Conservation (phyloP, 2,329 filamentous ascomycete species). For the Apiospora koreana region DNA sequence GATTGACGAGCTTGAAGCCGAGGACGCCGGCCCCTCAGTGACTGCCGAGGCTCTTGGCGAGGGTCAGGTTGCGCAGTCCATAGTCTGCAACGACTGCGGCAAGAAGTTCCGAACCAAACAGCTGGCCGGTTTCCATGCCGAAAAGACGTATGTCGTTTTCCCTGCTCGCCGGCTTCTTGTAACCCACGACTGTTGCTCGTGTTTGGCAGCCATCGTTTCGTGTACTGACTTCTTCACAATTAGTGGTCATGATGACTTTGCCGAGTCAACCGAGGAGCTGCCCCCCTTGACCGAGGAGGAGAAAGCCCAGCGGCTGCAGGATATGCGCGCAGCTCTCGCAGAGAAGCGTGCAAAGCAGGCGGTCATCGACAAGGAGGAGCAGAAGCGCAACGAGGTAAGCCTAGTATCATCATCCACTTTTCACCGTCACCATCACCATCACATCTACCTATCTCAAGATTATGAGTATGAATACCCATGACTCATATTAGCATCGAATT, state of each 20-base stretch:
- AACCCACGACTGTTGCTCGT: not conserved
- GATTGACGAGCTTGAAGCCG: conserved; percentile 74
- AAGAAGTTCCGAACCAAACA: conserved; percentile 84
- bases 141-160: conserved; percentile 65
- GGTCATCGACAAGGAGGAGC: conserved; percentile 75
- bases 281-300: conserved; percentile 89
- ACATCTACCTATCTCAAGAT: not conserved
- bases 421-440: not conserved
- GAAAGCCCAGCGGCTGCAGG: conserved; percentile 76
- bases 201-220: not conserved
- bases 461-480: not conserved
- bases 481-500: conserved; percentile 16
- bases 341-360: conserved; percentile 71
- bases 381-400: conserved; percentile 79
- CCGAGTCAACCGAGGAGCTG: conserved; percentile 90
- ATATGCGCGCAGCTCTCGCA: conserved; percentile 70
- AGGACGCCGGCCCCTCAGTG: conserved; percentile 51
- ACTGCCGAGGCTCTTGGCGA: conserved; percentile 67
- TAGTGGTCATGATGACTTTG: conserved; percentile 84
- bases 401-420: not conserved
- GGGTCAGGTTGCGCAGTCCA: conserved; percentile 73
- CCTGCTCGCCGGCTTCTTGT: not conserved
- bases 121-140: conserved; percentile 86
- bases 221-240: conserved; percentile 18
- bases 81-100: conserved; percentile 92